Percentiles rank a stretch among this genome's conserved stretches.
Evolutionary conservation across 345 rosid species (phyloP).

Genomic region (Citrus sinensis): DVS_A1.0 CM039161.1:17115501-17116000

Average conservation of each 20-base stretch:
- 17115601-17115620: neutral
- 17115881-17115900: neutral
- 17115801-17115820: neutral
- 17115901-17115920: conserved; percentile 7
- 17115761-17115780: neutral
- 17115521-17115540: neutral
- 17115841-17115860: neutral
- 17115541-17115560: neutral
- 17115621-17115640: neutral
- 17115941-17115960: conserved; percentile 66
- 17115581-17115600: neutral
- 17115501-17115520: neutral
- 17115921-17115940: conserved; percentile 46
- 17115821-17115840: neutral
- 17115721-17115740: neutral
- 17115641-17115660: neutral
- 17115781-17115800: neutral
- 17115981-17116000: conserved; percentile 69
- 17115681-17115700: neutral
- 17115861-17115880: neutral
- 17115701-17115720: too few relatives aligned
- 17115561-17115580: neutral
- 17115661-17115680: neutral
- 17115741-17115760: neutral
- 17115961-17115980: conserved; percentile 65